Base-by-base conservation (phyloP, 2,329 filamentous ascomycete genomes). In the Fusarium brevicatenulatum region DNA sequence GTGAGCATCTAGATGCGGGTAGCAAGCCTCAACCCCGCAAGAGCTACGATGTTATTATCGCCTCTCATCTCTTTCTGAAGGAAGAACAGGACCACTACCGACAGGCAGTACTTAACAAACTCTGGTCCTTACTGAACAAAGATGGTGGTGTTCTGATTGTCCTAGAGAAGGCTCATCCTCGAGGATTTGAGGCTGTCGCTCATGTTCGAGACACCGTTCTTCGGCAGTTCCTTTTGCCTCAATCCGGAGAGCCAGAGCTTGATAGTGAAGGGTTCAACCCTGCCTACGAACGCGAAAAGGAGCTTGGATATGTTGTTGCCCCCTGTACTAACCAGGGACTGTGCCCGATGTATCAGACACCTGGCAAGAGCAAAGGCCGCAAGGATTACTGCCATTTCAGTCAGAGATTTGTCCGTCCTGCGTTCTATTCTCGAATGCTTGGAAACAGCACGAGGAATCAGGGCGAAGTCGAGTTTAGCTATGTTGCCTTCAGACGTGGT, bases 321-420 rank as follows among this genome's bases (percentile, higher is more conserved):
- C 91, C 91, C 78, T 99, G 96, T 84, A 98, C 96, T 0, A 98
- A 95, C 81, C 96, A 99, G 81, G 86, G 87, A 13, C 87, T 88
- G 64, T 99, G 96, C 75, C 96, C 96, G 0, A 97, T 99, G 93
- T 98, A 97, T 79, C 85, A 87, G 25, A 86, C 87, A 1, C 87
- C 91, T 2, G 94, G 95, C 1, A 86, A 92, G 60, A 90, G 89
- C 60, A 84, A 84, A 34, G 94, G 95, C 10, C 90, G 95, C 62
- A 95, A 95, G 77, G 95, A 98, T 79, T 96, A 92, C 79, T 99
- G 96, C 82, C 93, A 92, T 81, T 98, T 99, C 81, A 89, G 87
- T 70, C 96, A 99, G 83, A 91, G 96, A 52, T 98, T 94, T 80
- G 92, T 95, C 56, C 91, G 95, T 0, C 96, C 96, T 2, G 84